Evolutionary conservation across 2,329 filamentous ascomycete species (phyloP), one percentile per base, ranked within the genome.

Genomic region (Colletotrichum falcatum): DNA sequence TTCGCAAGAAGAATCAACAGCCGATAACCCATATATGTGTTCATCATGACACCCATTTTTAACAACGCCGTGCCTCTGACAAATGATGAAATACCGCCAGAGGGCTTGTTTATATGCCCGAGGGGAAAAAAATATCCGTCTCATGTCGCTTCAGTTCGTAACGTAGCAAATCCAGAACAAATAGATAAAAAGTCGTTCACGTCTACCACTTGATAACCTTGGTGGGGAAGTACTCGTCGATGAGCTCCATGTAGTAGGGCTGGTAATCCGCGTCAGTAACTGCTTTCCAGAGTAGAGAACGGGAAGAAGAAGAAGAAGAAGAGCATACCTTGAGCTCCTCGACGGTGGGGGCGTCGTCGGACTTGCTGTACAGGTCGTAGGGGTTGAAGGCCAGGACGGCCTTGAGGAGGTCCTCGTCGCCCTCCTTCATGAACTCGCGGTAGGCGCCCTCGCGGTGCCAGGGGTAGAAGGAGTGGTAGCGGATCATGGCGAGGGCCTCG

Each of bases 351-450:
- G 94, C 86, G 30, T 89, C 92, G 76, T 97, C 94, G 75, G 91
- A 94, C 90, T 97, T 97, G 84, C 92, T 95, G 84, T 97, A 97
- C 62, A 97, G 79, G 78, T 97, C 94, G 76, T 97, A 97, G 0
- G 94, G 94, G 79, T 97, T 97, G 82, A 97, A 97, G 0, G 92
- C 93, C 80, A 89, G 88, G 60, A 97, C 94, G 11, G 94, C 94
- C 77, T 89, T 88, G 75, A 97, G 83, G 91, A 97, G 94, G 76
- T 87, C 86, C 80, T 91, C 83, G 76, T 97, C 94, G 78, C 94
- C 91, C 71, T 92, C 90, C 79, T 91, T 88, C 94, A 97, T 97
- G 80, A 97, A 88, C 81, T 94, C 89, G 71, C 82, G 81, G 82
- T 97, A 97, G 8, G 93, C 94, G 65, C 91, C 91, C 79, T 92